A percentile compares a stretch with the other conserved stretches of the same genome.
Conservation (phyloP, 2,329 filamentous ascomycete genomes). For the Alternaria solani region DNA sequence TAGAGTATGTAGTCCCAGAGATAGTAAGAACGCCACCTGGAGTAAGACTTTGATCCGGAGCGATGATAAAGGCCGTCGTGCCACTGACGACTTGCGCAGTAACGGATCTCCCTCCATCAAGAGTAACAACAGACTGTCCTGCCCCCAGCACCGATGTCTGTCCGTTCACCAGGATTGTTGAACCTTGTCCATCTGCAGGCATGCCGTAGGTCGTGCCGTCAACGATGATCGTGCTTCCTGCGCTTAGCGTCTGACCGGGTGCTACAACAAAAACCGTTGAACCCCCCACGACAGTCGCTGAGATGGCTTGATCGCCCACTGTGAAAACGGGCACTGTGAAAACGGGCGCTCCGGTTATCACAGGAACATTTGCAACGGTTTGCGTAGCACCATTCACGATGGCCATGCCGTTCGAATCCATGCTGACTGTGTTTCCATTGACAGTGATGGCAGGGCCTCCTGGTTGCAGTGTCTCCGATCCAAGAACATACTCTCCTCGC, state of each 20-base stretch:
- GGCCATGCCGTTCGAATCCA: constrained; percentile 48
- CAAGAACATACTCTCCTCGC: constrained; percentile 45
- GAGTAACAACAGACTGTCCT: constrained; percentile 22
- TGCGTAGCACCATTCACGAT: constrained; percentile 48
- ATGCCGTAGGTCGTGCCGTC: constrained; percentile 40
- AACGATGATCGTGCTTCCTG: constrained; percentile 35
- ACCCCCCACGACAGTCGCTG: constrained; percentile 36
- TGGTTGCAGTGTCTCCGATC: constrained; percentile 35
- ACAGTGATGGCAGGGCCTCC: constrained; percentile 46
- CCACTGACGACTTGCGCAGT: constrained; percentile 28
- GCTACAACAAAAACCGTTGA: constrained; percentile 32
- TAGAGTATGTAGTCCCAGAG: constrained; percentile 39
- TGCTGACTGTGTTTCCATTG: constrained; percentile 46
- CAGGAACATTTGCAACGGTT: constrained; percentile 31
- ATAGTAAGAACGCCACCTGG: constrained; percentile 38
- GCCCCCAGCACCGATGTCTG: background rate
- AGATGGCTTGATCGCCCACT: constrained; percentile 27
- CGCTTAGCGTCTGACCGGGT: constrained; percentile 23
- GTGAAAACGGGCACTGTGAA: too few relatives aligned
- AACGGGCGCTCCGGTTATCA: constrained; percentile 25
- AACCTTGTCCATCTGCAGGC: constrained; percentile 25
- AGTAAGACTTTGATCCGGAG: constrained; percentile 33
- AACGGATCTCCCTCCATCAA: constrained; percentile 25
- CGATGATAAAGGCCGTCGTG: constrained; percentile 38
- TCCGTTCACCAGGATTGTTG: constrained; percentile 40